Percentiles rank a stretch among this genome's conserved stretches.
These are phyloP conservation scores for Lunasporangiospora selenospora DNA, from an alignment of 192 early-diverging fungal species.

Conservation along the genomic window DNA sequence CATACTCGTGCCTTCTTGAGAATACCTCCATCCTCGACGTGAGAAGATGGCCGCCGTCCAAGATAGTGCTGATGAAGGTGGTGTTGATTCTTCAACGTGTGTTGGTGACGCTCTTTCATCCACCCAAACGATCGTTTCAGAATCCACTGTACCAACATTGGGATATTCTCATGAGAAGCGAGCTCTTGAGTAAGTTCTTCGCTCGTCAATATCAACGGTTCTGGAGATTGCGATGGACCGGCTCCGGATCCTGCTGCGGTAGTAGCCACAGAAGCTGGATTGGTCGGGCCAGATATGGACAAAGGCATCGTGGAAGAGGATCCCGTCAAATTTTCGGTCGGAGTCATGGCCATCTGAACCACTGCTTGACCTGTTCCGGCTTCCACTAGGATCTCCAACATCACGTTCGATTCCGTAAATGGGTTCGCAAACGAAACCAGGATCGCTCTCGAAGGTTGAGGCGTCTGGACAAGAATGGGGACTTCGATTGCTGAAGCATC, in stretches of 20 bases:
- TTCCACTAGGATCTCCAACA: conserved; percentile 40
- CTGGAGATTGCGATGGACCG: not conserved
- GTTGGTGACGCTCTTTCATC: conserved; percentile 26
- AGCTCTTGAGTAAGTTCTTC: conserved; percentile 37
- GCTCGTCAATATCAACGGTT: conserved; percentile 9
- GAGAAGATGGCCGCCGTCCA: conserved; percentile 13
- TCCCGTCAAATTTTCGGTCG: too few species aligned
- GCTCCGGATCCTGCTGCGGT: not conserved
- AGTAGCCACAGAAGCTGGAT: not conserved
- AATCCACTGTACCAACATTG: conserved; percentile 45
- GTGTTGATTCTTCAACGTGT: conserved; percentile 31
- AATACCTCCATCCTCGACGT: conserved; percentile 27
- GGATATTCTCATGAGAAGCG: conserved; percentile 35
- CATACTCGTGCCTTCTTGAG: conserved; percentile 25
- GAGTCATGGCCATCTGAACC: conserved; percentile 1
- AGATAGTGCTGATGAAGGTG: conserved; percentile 11
- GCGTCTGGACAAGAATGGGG: conserved; percentile 25
- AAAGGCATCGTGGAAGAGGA: too few species aligned
- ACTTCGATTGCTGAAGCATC: conserved; percentile 9
- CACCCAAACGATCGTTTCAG: conserved; percentile 28
- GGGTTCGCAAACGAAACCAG: conserved; percentile 36
- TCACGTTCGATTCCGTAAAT: conserved; percentile 20
- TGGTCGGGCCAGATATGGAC: too few species aligned
- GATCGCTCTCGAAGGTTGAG: conserved; percentile 28
- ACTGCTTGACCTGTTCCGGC: conserved; percentile 17